Percentiles rank a stretch among this genome's conserved stretches.
Conservation (phyloP, 2,329 filamentous ascomycete species). For the Hypoxylon sp. region DNA sequence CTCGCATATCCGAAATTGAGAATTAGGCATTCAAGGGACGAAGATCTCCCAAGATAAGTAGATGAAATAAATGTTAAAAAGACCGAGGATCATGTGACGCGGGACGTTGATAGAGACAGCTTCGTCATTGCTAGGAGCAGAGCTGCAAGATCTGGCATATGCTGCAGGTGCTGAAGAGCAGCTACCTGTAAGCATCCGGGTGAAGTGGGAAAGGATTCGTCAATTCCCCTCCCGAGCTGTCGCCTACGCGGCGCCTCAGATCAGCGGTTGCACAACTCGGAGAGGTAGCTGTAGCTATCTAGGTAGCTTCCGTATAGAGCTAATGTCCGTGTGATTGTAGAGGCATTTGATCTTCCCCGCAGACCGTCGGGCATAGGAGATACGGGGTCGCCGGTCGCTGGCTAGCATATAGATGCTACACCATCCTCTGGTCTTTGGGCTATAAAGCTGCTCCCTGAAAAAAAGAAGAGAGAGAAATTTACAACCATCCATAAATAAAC, state of each 20-base stretch:
- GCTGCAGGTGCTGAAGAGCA: too few species aligned
- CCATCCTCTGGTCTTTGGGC: not conserved
- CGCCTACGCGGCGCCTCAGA: not conserved
- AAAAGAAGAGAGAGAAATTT: too few species aligned
- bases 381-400: too few species aligned
- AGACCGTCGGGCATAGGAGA: too few species aligned
- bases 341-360: not conserved
- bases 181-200: not conserved
- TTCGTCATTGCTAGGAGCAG: conserved; percentile 16
- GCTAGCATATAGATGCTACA: not conserved
- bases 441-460: too few species aligned
- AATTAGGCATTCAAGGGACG: too few species aligned
- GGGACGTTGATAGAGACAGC: not conserved
- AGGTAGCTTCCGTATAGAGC: conserved; percentile 6
- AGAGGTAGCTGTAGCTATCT: conserved; percentile 22
- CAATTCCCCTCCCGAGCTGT: conserved; percentile 33
- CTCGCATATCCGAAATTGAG: not conserved
- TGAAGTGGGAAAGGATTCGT: conserved; percentile 32
- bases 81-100: not conserved
- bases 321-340: not conserved
- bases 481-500: not conserved
- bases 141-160: too few species aligned
- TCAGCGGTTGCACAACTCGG: conserved; percentile 20
- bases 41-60: not conserved
- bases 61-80: not conserved